Conservation (phyloP, 331 rosid species). For the Malus hybrid region DNA sequence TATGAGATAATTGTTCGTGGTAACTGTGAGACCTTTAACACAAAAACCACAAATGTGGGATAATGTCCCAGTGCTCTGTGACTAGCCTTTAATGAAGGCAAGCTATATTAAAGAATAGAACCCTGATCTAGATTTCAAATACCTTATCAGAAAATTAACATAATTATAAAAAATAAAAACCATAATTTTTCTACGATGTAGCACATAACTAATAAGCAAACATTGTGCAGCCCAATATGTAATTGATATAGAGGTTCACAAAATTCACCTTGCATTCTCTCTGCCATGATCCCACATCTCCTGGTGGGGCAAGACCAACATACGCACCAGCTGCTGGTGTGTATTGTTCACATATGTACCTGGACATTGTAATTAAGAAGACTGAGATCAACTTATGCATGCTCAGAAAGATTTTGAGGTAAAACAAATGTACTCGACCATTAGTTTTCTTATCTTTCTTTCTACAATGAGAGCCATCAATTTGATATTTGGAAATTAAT, state of each 20-base stretch:
- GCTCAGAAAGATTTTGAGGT: not conserved
- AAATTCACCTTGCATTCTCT: constrained; percentile 73
- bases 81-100: not conserved
- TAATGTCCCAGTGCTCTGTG: not conserved
- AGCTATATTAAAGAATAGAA: not conserved
- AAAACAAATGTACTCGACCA: not conserved
- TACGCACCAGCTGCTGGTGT: constrained; percentile 47
- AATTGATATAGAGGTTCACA: not conserved
- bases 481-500: not conserved
- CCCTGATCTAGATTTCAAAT: not conserved
- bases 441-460: not conserved
- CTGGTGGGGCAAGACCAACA: constrained; percentile 75
- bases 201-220: not conserved
- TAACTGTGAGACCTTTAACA: not conserved
- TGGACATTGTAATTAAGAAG: constrained; percentile 14
- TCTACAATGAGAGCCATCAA: not conserved
- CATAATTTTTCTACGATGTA: not conserved
- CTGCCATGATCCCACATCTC: constrained; percentile 87
- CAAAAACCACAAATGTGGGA: not conserved
- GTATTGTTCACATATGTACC: constrained; percentile 33
- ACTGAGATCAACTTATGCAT: not conserved
- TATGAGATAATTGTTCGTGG: no score
- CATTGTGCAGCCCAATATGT: not conserved
- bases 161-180: not conserved
- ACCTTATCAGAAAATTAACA: not conserved